These are phyloP conservation scores for Ailanthus altissimus DNA, from an alignment of 345 rosid species.

Conservation along the genomic window DNA sequence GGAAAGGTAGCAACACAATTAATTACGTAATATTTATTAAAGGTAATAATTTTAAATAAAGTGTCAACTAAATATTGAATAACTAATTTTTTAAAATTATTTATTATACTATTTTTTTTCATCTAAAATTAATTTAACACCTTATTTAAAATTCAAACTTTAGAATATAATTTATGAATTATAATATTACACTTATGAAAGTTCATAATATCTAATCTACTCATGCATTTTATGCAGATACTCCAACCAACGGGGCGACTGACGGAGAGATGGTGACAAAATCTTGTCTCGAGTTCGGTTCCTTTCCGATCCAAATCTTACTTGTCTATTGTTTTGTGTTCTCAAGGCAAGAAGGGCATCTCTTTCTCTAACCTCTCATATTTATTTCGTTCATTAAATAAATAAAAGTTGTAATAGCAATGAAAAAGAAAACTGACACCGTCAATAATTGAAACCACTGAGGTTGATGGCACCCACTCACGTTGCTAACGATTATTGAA, in stretches of 20 bases:
- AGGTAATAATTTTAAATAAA: too few relatives aligned
- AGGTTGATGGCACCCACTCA: background rate
- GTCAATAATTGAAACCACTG: background rate
- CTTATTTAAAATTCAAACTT: too few relatives aligned
- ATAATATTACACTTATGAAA: too few relatives aligned
- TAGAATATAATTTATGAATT: too few relatives aligned
- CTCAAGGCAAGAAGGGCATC: background rate
- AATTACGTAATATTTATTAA: too few relatives aligned
- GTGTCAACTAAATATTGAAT: too few relatives aligned
- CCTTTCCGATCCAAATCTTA: conserved; percentile 14
- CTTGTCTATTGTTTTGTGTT: conserved; percentile 11
- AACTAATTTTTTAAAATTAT: too few relatives aligned
- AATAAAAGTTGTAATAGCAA: background rate
- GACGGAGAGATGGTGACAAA: background rate
- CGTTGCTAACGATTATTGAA: background rate
- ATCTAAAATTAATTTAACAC: too few relatives aligned
- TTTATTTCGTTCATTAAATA: background rate
- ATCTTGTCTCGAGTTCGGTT: background rate
- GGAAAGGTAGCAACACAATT: too few relatives aligned
- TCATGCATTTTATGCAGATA: background rate
- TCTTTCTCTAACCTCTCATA: background rate
- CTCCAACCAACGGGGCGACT: background rate
- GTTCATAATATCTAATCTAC: background rate
- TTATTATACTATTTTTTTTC: too few relatives aligned
- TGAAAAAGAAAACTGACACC: background rate